phyloP scores from a whole-genome alignment of 202 grass and related monocot genomes.

The Zoysia matrella region DNA sequence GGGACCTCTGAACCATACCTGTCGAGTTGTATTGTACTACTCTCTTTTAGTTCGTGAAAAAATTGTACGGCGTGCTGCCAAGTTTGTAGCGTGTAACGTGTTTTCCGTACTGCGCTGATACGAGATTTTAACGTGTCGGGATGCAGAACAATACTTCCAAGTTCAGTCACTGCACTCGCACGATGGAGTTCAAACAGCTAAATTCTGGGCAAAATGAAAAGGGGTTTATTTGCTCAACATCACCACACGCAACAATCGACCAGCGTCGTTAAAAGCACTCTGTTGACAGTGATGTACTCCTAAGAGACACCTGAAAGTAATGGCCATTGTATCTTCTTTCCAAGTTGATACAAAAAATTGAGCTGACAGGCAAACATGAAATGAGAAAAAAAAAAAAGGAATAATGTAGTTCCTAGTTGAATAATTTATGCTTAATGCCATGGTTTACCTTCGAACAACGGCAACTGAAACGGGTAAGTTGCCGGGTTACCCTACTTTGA shows the following conservation, averaged over 20 bases:
- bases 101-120: background rate
- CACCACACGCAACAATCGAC: too few species aligned
- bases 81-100: background rate
- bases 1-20: slow-evolving; percentile 30
- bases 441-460: slow-evolving; percentile 16
- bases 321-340: background rate
- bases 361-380: background rate
- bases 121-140: background rate
- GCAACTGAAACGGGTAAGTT: slow-evolving; percentile 25
- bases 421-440: background rate
- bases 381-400: too few species aligned
- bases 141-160: slow-evolving; percentile 20
- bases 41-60: background rate
- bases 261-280: too few species aligned
- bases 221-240: background rate
- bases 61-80: background rate
- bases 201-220: background rate
- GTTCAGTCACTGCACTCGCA: background rate
- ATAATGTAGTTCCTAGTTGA: background rate
- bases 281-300: too few species aligned
- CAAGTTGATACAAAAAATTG: background rate
- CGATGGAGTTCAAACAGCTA: background rate
- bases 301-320: background rate
- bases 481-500: background rate
- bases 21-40: background rate